Base-by-base conservation (phyloP, 2,329 filamentous ascomycete species). In the Fusarium poae region DNA sequence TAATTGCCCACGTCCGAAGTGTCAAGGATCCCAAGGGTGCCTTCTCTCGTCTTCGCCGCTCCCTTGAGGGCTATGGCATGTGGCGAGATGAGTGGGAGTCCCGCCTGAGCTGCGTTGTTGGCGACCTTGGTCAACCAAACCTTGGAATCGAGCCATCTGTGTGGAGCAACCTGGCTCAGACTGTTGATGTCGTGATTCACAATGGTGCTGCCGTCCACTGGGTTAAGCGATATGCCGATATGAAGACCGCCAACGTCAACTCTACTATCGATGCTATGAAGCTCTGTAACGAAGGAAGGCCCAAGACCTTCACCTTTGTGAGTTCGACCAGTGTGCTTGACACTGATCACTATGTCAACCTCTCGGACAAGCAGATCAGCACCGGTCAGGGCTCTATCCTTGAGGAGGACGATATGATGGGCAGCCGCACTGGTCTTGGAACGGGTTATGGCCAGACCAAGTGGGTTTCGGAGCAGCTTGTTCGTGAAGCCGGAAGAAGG, bases 401-500 rank as follows among this genome's bases (percentile, higher is more conserved):
- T 12, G 52, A 57, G 8, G 52, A 37, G n/a, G 94, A 97, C 76
- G 89, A 95, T 69, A 84, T 97, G 65, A 83, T 88, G 70, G 93
- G 94, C 54, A 94, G 92, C 74, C 85, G 89, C 39, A 89, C 83
- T 53, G 92, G 92, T 32, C 88, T 97, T 3, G 89, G 89, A 39
- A 97, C 92, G 1, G 94, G 95, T 7, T 97, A 97, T 74, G 94
- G 95, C 4, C 94, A 97, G 78, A 89, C 88, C 69, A 97, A 98
- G 81, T 97, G 94, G 94, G 92, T 88, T 8, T 86, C 87, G 10
- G 87, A 90, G 72, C 81, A 87, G 50, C 84, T 97, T 48, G 87
- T 94, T 23, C 87, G 92, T 25, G 91, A 93, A 77, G 94, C 95
- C 27, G 93, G 94, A 50, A 83, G 83, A 58, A 87, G 92, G 57